Evolutionary conservation across 257 asterid genomes (phyloP).

Genomic region (Mitragyna speciosa): DNA sequence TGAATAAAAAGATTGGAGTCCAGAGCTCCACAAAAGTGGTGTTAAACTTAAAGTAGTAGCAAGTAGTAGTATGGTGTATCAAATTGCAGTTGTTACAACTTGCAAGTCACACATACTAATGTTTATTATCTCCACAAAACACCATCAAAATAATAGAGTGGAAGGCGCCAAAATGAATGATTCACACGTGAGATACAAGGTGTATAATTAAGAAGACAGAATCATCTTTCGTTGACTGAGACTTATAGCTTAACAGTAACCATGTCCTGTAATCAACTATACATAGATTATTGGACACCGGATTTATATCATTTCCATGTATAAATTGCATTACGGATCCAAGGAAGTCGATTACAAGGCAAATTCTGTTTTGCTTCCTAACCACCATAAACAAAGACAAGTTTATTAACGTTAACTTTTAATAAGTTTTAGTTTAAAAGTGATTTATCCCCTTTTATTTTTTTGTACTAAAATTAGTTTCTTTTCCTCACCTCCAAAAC

Average conservation of each 20-base stretch:
- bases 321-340: neutral
- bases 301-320: neutral
- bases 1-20: neutral
- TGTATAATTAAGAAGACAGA: neutral
- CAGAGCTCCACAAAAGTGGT: neutral
- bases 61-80: neutral
- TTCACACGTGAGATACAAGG: conserved; percentile 17
- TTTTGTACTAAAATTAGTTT: too few species aligned
- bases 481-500: too few species aligned
- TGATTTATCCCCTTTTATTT: neutral
- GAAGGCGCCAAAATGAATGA: neutral
- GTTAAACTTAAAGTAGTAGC: neutral
- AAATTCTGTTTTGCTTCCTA: neutral
- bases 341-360: neutral
- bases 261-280: neutral
- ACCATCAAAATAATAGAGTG: neutral
- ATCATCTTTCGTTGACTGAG: conserved; percentile 1
- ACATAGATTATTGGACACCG: too few species aligned
- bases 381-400: neutral
- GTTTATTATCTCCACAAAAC: neutral
- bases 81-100: neutral
- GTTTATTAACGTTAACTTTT: neutral
- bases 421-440: neutral
- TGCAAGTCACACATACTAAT: neutral
- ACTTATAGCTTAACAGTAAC: neutral